Evolutionary conservation across 2,329 filamentous ascomycete species (phyloP), one percentile per base, ranked within the genome.

Genomic region (Xylaria digitata): DNA sequence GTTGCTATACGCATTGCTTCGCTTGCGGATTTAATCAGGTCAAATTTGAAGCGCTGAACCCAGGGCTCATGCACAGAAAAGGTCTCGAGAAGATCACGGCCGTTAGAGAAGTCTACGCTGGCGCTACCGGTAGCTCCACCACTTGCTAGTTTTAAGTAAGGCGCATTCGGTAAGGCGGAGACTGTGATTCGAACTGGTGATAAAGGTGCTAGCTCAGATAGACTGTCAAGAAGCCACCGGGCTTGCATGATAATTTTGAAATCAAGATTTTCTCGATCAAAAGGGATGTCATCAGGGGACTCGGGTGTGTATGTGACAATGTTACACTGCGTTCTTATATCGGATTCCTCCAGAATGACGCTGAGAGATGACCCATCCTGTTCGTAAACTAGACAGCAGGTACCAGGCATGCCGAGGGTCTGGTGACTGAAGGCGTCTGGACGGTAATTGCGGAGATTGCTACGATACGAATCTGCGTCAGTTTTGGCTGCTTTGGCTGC

Each of bases 211-310:
- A 91, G 85, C 76, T 95, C 92, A 1, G 87, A 85, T 46, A 94
- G 82, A 17, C 90, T 89, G 74, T 94, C 92, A 11, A 91, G 85
- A 4, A 95, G 85, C 79, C 87, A 90, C 40, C 86, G 86, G 11
- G 90, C 88, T 72, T 90, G 92, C 92, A 97, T 97, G 76, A 99
- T 98, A 66, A 97, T 93, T 78, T 98, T 99, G 82, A 97, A 92
- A 8, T 89, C 85, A 8, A 98, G 84, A 59, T 90, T 87, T 57
- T 93, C 87, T 37, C 94, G 88, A 75, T 95, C 89, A 72, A 99
- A 93, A 0, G 95, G 96, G 52, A 99, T 98, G 58, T 94, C 91
- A 58, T 94, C 90, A 17, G 88, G 86, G 48, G 82, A 80, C 70
- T 93, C 90, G 17, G 92, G 87, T 56, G 94, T 86, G 80, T 97